Percentiles rank a stretch among this genome's conserved stretches.
phyloP scores from a whole-genome alignment of 2,329 filamentous ascomycete species.

The Scedosporium boydii region DNA sequence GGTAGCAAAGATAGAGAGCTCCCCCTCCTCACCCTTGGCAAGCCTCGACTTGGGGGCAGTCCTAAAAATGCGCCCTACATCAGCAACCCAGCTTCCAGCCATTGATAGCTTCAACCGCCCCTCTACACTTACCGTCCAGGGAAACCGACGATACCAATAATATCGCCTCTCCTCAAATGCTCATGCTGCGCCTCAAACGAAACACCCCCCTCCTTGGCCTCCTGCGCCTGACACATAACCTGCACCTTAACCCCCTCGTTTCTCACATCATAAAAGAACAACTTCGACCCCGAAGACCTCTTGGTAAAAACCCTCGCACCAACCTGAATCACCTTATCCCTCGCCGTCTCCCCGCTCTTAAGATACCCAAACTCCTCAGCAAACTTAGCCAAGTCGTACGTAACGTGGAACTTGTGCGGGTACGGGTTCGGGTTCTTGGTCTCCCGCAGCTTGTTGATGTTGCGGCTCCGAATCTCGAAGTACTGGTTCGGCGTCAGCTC shows the following conservation, averaged over 20 bases:
- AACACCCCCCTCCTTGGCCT: slow-evolving; percentile 54
- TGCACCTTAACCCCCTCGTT: slow-evolving; percentile 61
- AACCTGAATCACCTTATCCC: slow-evolving; percentile 65
- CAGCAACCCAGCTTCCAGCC: neutral
- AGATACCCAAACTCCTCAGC: slow-evolving; percentile 67
- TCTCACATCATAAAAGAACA: slow-evolving; percentile 85
- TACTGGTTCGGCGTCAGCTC: slow-evolving; percentile 58
- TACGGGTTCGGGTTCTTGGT: slow-evolving; percentile 74
- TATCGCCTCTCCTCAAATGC: slow-evolving; percentile 79
- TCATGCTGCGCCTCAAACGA: slow-evolving; percentile 85
- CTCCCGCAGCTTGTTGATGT: slow-evolving; percentile 66
- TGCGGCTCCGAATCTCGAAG: slow-evolving; percentile 88
- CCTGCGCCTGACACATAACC: slow-evolving; percentile 83
- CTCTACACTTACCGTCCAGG: slow-evolving; percentile 40
- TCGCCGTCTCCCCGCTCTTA: slow-evolving; percentile 77
- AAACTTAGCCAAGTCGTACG: slow-evolving; percentile 74
- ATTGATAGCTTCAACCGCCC: neutral
- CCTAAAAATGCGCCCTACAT: slow-evolving; percentile 20
- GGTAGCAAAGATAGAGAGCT: slow-evolving; percentile 86
- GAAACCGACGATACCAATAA: slow-evolving; percentile 70
- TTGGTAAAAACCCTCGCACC: slow-evolving; percentile 86
- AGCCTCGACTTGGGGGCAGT: slow-evolving; percentile 88
- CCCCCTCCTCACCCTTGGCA: slow-evolving; percentile 66
- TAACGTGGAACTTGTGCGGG: slow-evolving; percentile 85
- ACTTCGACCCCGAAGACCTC: slow-evolving; percentile 70